These are phyloP conservation scores for Claviceps capensis DNA, from an alignment of 2,329 filamentous ascomycete species.

Conservation along the genomic window DNA sequence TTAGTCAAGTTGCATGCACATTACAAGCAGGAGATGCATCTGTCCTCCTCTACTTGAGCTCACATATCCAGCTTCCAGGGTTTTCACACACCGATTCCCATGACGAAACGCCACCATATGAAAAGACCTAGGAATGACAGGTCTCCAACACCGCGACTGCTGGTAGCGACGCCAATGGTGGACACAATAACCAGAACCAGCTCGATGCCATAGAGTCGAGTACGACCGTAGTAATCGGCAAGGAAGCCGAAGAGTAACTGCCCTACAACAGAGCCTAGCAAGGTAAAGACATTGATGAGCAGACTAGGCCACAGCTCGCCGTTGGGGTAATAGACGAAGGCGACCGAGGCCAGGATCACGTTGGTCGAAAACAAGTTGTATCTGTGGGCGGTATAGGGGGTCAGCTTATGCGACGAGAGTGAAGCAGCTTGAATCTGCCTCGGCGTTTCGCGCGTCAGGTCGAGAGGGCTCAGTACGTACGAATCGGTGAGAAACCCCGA, in stretches of 20 bases:
- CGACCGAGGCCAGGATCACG: slow-evolving; percentile 37
- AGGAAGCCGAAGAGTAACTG: slow-evolving; percentile 40
- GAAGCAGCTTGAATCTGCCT: not conserved
- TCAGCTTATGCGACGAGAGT: not conserved
- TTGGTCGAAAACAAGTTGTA: slow-evolving; percentile 43
- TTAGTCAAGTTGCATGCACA: not conserved
- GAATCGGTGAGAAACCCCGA: slow-evolving; percentile 41
- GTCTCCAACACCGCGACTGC: slow-evolving; percentile 33
- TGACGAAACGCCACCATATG: slow-evolving; percentile 40
- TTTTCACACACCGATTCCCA: slow-evolving; percentile 31
- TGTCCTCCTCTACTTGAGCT: not conserved
- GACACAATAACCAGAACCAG: slow-evolving; percentile 41
- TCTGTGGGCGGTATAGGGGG: slow-evolving; percentile 13
- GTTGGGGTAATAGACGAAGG: slow-evolving; percentile 38
- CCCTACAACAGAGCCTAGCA: slow-evolving; percentile 37
- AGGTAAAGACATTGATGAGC: slow-evolving; percentile 38
- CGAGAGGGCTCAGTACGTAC: slow-evolving; percentile 19
- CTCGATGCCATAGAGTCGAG: slow-evolving; percentile 42
- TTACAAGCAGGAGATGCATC: not conserved
- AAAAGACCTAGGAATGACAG: slow-evolving; percentile 37
- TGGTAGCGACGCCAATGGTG: slow-evolving; percentile 42
- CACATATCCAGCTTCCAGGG: not conserved
- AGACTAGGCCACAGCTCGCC: slow-evolving; percentile 29
- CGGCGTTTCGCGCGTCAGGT: not conserved
- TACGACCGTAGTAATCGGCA: slow-evolving; percentile 40